Conservation (phyloP, 768 basidiomycete genomes). For the Tulasnella sp. region DNA sequence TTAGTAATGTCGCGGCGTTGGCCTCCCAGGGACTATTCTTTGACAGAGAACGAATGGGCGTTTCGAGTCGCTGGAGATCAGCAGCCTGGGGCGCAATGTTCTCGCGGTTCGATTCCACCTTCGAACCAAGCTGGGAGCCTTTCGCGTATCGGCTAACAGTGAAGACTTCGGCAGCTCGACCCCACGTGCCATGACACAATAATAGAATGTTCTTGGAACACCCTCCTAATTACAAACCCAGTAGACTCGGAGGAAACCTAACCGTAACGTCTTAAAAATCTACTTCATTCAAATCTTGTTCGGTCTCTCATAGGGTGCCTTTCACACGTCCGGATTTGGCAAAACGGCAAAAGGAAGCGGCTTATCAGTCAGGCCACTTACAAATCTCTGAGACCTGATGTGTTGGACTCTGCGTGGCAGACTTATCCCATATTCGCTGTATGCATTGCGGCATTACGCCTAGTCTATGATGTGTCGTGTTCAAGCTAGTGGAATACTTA, state of each 20-base stretch:
- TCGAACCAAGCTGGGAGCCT: not conserved
- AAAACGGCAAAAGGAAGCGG: not conserved
- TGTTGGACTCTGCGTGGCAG: too few relatives aligned
- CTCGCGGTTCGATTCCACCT: not conserved
- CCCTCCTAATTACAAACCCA: not conserved
- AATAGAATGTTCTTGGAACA: not conserved
- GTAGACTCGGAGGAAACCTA: not conserved
- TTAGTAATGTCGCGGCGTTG: not conserved
- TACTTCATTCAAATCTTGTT: not conserved
- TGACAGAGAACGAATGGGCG: not conserved
- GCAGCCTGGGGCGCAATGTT: not conserved
- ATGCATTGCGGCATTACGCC: slow-evolving; percentile 46
- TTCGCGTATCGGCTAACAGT: not conserved
- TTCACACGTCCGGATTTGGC: not conserved
- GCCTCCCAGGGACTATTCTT: not conserved
- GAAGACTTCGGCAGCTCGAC: not conserved
- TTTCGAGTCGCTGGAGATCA: not conserved
- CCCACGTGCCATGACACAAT: not conserved
- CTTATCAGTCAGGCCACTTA: not conserved
- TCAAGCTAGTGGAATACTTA: too few relatives aligned
- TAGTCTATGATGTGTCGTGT: too few relatives aligned
- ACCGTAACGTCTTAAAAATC: not conserved
- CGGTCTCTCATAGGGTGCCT: not conserved
- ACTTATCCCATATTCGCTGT: too few relatives aligned
- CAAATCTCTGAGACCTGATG: not conserved